Conservation (phyloP, 257 asterid species). For the Capsicum chinense region DNA sequence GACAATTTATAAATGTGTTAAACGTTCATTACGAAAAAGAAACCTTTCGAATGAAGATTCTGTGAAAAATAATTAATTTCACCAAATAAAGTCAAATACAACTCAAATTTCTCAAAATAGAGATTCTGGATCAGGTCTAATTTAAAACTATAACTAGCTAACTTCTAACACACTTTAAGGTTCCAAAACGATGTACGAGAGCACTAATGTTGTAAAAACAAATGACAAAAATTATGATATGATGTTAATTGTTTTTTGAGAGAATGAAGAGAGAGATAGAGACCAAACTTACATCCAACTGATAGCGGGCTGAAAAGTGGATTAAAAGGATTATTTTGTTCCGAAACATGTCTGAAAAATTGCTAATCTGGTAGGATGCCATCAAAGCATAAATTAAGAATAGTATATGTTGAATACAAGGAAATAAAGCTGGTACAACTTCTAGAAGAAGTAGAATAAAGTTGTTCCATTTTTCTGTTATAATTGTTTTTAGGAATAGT, state of each 20-base stretch:
- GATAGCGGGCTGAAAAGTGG: conserved; percentile 97
- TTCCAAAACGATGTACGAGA: neutral
- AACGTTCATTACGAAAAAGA: neutral
- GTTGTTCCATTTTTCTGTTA: no score
- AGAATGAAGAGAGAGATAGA: neutral
- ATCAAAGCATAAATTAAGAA: conserved; percentile 1
- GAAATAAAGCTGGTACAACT: no score
- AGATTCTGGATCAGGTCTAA: neutral
- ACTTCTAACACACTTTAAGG: neutral
- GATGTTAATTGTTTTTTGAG: neutral
- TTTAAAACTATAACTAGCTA: neutral
- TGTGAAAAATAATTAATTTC: neutral
- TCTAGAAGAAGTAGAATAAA: no score
- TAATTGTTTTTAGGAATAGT: no score
- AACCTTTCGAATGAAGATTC: neutral
- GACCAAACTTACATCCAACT: conserved; percentile 65
- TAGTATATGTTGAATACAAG: neutral
- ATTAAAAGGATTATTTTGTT: conserved; percentile 92
- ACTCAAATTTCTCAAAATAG: neutral
- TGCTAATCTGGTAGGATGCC: conserved; percentile 53
- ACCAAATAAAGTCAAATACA: neutral
- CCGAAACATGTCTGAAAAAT: conserved; percentile 62
- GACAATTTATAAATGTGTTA: no score
- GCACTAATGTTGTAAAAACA: neutral
- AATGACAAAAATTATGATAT: neutral